Conservation (phyloP, 2,329 filamentous ascomycete genomes). For the Pseudogymnoascus sp. region DNA sequence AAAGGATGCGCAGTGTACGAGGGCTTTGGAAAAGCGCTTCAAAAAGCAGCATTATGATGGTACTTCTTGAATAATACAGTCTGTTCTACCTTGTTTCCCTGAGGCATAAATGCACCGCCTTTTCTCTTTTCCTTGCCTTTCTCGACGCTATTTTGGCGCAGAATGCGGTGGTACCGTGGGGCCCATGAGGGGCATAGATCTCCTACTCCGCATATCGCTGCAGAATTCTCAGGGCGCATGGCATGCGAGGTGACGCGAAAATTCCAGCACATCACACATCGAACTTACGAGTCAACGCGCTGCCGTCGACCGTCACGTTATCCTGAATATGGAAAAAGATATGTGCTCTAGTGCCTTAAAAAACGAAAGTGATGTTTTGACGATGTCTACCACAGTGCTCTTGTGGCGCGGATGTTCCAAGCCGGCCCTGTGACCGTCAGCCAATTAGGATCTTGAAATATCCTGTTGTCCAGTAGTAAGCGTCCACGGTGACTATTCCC, state of each 20-base stretch:
- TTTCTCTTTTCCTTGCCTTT: background rate
- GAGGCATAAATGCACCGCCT: background rate
- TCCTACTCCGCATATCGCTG: constrained; percentile 3
- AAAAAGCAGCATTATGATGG: background rate
- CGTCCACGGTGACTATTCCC: background rate
- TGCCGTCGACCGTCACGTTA: background rate
- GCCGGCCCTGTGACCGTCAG: background rate
- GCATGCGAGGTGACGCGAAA: constrained; percentile 8
- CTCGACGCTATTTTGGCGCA: background rate
- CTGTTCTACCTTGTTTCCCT: background rate
- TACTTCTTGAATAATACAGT: constrained; percentile 5
- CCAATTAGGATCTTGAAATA: background rate
- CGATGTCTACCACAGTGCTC: background rate
- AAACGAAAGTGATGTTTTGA: background rate
- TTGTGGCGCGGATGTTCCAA: background rate
- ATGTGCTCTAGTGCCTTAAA: background rate
- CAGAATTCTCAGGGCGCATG: constrained; percentile 9
- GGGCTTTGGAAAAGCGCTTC: constrained; percentile 4
- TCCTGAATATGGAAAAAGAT: background rate
- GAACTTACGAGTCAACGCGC: background rate
- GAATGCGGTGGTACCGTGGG: constrained; percentile 3
- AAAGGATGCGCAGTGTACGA: constrained; percentile 1
- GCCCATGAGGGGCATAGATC: background rate
- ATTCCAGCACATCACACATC: constrained; percentile 6
- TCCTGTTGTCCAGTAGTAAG: background rate